Evolutionary conservation across 1,284 basidiomycete species (phyloP).

Genomic region (Rhizoctonia solani): DNA sequence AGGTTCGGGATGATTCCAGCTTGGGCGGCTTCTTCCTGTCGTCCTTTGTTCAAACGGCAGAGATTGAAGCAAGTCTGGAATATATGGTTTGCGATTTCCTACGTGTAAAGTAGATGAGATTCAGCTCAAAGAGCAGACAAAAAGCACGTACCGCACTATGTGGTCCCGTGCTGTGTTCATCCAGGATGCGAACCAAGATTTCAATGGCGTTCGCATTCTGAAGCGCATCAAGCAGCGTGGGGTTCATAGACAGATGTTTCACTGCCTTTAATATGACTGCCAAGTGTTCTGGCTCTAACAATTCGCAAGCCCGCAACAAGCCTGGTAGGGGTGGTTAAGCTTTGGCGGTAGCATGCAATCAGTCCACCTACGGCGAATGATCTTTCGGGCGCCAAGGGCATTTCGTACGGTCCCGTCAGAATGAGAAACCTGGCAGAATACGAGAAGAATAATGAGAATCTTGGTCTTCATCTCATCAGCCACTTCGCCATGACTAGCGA

Average conservation of each 20-base stretch:
- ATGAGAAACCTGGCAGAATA: conserved; percentile 95
- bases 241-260: conserved; percentile 94
- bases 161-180: conserved; percentile 76
- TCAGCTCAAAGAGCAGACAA: neutral
- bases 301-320: conserved; percentile 78
- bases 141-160: conserved; percentile 72
- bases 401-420: conserved; percentile 90
- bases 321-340: conserved; percentile 53
- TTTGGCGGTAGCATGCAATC: neutral
- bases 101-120: conserved; percentile 35
- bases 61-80: conserved; percentile 96
- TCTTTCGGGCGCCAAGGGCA: conserved; percentile 86
- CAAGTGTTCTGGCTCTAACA: conserved; percentile 81
- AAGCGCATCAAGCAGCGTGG: conserved; percentile 85
- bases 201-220: conserved; percentile 97
- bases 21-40: conserved; percentile 96
- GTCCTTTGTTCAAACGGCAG: conserved; percentile 88
- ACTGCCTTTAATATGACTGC: conserved; percentile 91
- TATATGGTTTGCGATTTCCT: conserved; percentile 93
- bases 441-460: conserved; percentile 86
- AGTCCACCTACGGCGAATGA: conserved; percentile 70
- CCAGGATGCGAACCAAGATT: conserved; percentile 81
- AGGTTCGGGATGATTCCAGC: conserved; percentile 92
- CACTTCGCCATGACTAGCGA: conserved; percentile 69
- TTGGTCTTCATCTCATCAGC: conserved; percentile 80